Evolutionary conservation across 192 early-diverging fungal genomes (phyloP).

Genomic region (Umbelopsis ramanniana): DNA sequence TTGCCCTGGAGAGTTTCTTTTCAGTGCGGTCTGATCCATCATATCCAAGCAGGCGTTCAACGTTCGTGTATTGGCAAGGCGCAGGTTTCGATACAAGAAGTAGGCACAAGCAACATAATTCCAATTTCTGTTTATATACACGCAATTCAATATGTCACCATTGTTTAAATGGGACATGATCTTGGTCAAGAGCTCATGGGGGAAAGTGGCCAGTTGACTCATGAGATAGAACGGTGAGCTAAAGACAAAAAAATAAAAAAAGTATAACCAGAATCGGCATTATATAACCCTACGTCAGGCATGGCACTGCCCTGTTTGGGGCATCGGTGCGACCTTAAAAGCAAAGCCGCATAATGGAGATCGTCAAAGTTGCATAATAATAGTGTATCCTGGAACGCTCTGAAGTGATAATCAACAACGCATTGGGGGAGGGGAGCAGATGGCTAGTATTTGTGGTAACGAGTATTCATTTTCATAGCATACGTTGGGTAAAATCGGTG

Average conservation of each 20-base stretch:
- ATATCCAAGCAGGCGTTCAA: constrained; percentile 4
- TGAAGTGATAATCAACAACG: too few relatives aligned
- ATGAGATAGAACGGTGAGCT: background rate
- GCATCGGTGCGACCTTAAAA: too few relatives aligned
- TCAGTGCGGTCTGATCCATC: background rate
- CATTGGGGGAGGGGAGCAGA: too few relatives aligned
- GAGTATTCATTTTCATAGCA: too few relatives aligned
- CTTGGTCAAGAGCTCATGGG: constrained; percentile 13
- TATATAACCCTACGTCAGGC: background rate
- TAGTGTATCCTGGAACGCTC: too few relatives aligned
- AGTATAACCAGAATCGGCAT: background rate
- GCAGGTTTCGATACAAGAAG: constrained; percentile 7
- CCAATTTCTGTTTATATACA: constrained; percentile 6
- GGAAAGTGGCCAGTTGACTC: background rate
- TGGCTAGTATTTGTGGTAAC: too few relatives aligned
- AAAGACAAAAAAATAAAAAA: background rate
- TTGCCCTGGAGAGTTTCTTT: background rate
- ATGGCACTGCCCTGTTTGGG: too few relatives aligned
- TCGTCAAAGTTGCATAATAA: too few relatives aligned
- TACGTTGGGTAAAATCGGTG: too few relatives aligned
- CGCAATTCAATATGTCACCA: background rate
- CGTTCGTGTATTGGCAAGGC: background rate
- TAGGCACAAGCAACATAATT: constrained; percentile 18
- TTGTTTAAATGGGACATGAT: background rate
- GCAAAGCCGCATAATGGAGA: too few relatives aligned